A percentile compares a stretch with the other conserved stretches of the same genome.
Evolutionary conservation across 176 grass and related monocot genomes (phyloP).

Genomic region (Rhynchospora breviuscula): DNA sequence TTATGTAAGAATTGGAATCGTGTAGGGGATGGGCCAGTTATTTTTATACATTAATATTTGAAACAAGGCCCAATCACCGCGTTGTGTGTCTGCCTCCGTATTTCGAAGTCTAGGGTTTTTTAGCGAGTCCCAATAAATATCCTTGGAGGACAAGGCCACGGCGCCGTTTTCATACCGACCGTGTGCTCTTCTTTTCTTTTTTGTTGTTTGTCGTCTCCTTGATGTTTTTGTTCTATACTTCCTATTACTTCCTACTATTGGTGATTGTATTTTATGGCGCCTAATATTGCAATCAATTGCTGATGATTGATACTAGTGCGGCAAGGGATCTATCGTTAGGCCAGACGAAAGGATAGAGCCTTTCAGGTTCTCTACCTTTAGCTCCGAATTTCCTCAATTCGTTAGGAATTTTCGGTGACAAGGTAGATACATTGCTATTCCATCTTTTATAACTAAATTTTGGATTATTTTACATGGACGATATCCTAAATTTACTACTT

Average conservation of each 20-base stretch:
- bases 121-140: background rate
- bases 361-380: constrained; percentile 10
- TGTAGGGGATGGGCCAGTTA: background rate
- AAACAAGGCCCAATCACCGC: background rate
- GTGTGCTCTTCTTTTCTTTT: background rate
- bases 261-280: background rate
- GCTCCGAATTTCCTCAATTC: constrained; percentile 16
- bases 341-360: background rate
- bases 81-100: background rate
- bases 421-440: constrained; percentile 21
- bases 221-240: background rate
- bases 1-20: no score
- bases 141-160: background rate
- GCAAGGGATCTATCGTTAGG: constrained; percentile 29
- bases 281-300: constrained; percentile 29
- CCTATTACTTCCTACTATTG: background rate
- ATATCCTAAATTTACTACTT: no score
- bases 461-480: background rate
- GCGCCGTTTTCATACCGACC: background rate
- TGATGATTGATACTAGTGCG: background rate
- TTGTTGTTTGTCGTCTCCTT: background rate
- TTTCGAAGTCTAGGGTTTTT: background rate
- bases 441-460: background rate
- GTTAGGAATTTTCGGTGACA: constrained; percentile 20
- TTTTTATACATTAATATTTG: background rate